Base-by-base conservation (phyloP, 2,329 filamentous ascomycete species). In the Colletotrichum simmondsii region DNA sequence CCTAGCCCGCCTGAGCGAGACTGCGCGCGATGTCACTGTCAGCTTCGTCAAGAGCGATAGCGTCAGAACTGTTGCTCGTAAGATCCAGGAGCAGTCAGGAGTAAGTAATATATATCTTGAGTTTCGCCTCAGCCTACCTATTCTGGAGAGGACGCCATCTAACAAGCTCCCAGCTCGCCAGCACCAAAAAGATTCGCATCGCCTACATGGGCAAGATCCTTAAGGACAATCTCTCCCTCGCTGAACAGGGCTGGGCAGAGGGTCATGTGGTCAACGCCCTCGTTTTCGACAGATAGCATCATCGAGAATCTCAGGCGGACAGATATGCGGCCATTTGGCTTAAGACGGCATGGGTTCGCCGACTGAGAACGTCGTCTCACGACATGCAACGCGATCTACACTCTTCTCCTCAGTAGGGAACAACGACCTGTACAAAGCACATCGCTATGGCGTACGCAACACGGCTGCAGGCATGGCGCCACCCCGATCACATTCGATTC, bases 171-270 rank as follows among this genome's bases (percentile, higher is more conserved):
- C 76, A 93, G 92, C 84, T 95, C 37, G 81, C 87, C 2, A 79
- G 85, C 8, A 85, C 84, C 57, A 90, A 90, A 74, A 89, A 87
- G 60, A 85, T 98, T 63, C 90, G 91, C 66, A 89, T 98, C 72
- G 92, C 91, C 24, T 97, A 97, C 80, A 88, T 97, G 82, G 95
- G 95, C 76, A 94, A 92, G 79, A 90, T 95, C 63, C 87, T 98
- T 58, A 91, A 92, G 75, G 94, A 96, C 75, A 87, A 87, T 66
- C 80, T 89, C 24, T 87, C 92, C 1, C 84, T 98, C 22, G 81
- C 86, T 57, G 87, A 88, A 3, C 93, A 97, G 77, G 93, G 93
- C 61, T 98, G 94, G 93, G 89, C 91, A 77, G 87, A 89, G 73
- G 93, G 91, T 46, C 89, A 97, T 79, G 86, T 97, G 42, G 84